phyloP scores from a whole-genome alignment of 495 filamentous ascomycete genomes.

The Recurvomyces mirabilis region DNA sequence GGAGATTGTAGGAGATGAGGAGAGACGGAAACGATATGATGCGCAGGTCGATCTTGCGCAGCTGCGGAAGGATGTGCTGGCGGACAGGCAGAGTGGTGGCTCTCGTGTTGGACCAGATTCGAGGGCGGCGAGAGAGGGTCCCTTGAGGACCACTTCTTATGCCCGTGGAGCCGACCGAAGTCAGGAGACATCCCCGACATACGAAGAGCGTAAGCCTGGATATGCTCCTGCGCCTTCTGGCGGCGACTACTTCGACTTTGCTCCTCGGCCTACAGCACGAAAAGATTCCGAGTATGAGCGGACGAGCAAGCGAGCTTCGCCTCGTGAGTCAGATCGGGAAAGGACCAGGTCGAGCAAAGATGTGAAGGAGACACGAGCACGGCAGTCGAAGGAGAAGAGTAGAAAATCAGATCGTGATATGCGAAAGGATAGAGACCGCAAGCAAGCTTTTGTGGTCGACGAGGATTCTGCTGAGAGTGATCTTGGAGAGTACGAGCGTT shows the following conservation, averaged over 20 bases:
- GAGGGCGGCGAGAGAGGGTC: no score
- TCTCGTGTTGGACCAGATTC: no score
- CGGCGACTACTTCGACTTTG: slow-evolving; percentile 20
- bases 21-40: slow-evolving; percentile 62
- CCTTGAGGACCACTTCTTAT: slow-evolving; percentile 8
- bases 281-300: slow-evolving; percentile 14
- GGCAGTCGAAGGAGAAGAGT: slow-evolving; percentile 7
- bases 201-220: slow-evolving; percentile 11
- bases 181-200: slow-evolving; percentile 3
- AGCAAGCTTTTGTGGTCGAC: slow-evolving; percentile 2
- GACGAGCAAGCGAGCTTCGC: slow-evolving; percentile 4
- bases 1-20: slow-evolving; percentile 76
- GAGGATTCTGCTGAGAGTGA: slow-evolving; percentile 1
- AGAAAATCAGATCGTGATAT: slow-evolving; percentile 10
- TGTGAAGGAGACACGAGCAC: slow-evolving; percentile 2
- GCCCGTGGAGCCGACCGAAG: slow-evolving; percentile 10
- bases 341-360: neutral
- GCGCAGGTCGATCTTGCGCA: slow-evolving; percentile 55
- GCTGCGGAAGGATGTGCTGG: slow-evolving; percentile 40
- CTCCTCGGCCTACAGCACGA: slow-evolving; percentile 7
- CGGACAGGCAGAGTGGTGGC: slow-evolving; percentile 24
- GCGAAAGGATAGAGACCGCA: slow-evolving; percentile 13
- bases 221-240: neutral
- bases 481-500: slow-evolving; percentile 2
- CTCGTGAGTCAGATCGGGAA: slow-evolving; percentile 2